Base-by-base conservation (phyloP, 371 early-diverging fungal genomes). In the Umbelopsis sp. region DNA sequence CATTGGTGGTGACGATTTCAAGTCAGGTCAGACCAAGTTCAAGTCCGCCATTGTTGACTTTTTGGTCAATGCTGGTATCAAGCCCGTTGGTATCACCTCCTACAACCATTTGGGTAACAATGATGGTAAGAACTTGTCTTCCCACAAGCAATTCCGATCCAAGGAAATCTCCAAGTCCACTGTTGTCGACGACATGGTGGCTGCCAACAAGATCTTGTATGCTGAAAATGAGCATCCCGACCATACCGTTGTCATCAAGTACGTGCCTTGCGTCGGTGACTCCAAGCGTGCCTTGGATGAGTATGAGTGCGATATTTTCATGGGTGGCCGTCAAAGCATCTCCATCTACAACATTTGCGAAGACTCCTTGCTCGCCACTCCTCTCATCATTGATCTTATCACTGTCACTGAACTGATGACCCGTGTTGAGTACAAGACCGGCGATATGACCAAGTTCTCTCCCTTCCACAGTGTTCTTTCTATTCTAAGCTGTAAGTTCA, bases 61-160 rank as follows among this genome's bases (percentile, higher is more conserved):
- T 84, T 86, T 98, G 70, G 97, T 98, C 76, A 94, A 92, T 75
- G 97, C 99, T 63, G 99, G 99, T 76, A 95, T 98, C 87, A 97
- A 97, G 89, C 99, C 99, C 37, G 81, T 97, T 67, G 91, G 93
- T 64, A 97, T 98, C 75, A 95, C 98, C 62, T 91, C 91, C 66
- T 98, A 98, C 90, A 98, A 98, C 86, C 99, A 98, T 78, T 87
- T 98, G 75, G 99, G 99, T 70, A 98, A 98, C 92, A 98, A 98
- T 80, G 99, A 98, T 78, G 99, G 99, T 63, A 91, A 91, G 89
- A 98, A 98, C 89, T 85, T 98, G 81, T 94, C 94, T 32, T 95
- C 96, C 46, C 97, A 95, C 35, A 89, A 92, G 80, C 99, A 98
- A 88, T 98, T 98, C 90, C 90, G 97, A 65, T 92, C 92, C 80